Evolutionary conservation across 306 rosid genomes (phyloP).

Genomic region (Herpetospermum pedunculosum): DNA sequence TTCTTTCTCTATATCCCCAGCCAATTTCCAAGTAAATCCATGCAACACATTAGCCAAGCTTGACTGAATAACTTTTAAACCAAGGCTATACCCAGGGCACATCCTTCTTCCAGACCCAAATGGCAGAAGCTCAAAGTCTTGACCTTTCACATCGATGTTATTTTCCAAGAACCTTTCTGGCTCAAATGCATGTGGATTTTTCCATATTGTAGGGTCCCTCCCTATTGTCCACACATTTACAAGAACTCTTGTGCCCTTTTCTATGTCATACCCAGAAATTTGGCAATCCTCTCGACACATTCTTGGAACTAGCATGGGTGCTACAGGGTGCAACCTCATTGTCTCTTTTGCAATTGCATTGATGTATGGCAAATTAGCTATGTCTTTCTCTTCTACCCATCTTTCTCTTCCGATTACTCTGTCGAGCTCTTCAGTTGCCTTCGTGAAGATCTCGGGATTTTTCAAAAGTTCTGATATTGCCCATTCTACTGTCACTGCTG

Average conservation of each 20-base stretch:
- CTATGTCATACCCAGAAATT: background rate
- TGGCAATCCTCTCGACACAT: background rate
- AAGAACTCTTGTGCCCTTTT: background rate
- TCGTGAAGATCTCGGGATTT: background rate
- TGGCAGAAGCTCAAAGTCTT: background rate
- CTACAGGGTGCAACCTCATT: background rate
- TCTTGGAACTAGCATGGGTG: background rate
- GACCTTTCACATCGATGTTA: background rate
- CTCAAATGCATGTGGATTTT: background rate
- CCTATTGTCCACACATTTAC: slow-evolving; percentile 5
- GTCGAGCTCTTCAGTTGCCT: background rate
- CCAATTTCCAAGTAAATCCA: background rate
- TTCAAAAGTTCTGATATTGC: background rate
- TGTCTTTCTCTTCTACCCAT: slow-evolving; percentile 3
- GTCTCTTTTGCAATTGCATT: slow-evolving; percentile 2
- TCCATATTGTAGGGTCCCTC: background rate
- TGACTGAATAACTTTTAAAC: background rate
- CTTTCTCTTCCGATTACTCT: slow-evolving; percentile 3
- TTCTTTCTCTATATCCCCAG: background rate
- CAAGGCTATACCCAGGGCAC: slow-evolving; percentile 4
- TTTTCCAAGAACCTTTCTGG: slow-evolving; percentile 1
- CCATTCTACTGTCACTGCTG: background rate
- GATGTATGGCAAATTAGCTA: background rate
- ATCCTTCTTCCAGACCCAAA: background rate
- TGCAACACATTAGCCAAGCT: background rate